Evolutionary conservation across 2,329 filamentous ascomycete species (phyloP).

Genomic region (Claviceps spartinae): DNA sequence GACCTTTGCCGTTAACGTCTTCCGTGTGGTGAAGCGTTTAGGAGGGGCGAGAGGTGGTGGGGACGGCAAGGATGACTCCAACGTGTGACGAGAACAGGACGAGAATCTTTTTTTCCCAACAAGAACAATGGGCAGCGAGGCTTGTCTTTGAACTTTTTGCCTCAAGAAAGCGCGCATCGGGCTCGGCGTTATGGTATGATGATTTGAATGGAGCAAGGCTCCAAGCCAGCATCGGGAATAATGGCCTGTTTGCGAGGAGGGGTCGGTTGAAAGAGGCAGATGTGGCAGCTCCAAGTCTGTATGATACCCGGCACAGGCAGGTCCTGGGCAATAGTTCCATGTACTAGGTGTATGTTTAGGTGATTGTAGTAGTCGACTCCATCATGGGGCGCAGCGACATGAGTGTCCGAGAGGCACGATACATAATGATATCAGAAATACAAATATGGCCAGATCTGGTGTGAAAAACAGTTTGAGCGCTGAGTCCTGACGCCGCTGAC

Average conservation of each 20-base stretch:
- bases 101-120: neutral
- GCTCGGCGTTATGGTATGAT: neutral
- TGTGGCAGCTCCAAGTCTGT: neutral
- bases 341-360: neutral
- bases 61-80: conserved; percentile 12
- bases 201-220: neutral
- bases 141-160: no score
- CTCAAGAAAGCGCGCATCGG: neutral
- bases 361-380: no score
- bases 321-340: neutral
- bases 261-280: neutral
- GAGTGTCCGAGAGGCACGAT: neutral
- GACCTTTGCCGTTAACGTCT: conserved; percentile 78
- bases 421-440: neutral
- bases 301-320: neutral
- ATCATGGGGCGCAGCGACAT: neutral
- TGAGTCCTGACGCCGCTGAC: no score
- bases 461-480: no score
- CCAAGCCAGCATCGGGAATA: neutral
- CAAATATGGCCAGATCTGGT: neutral
- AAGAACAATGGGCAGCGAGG: neutral
- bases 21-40: conserved; percentile 51
- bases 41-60: conserved; percentile 32
- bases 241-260: neutral
- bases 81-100: neutral